Evolutionary conservation across 768 basidiomycete genomes (phyloP).

Genomic region (Suillus brevipes): DNA sequence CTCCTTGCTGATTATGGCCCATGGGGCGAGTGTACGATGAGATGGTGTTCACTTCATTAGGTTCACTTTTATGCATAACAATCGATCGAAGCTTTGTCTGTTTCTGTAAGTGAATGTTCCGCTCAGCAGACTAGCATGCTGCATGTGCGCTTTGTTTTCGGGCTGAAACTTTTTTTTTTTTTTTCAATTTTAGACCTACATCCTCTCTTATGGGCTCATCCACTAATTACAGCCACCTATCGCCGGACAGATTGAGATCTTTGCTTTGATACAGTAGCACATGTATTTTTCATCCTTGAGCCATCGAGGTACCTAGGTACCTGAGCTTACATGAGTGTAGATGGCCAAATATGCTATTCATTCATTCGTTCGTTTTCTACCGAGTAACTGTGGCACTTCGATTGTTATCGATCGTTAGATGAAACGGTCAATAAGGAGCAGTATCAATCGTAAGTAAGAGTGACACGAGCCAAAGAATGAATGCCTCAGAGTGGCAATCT

Average conservation of each 20-base stretch:
- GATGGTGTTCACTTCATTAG: not conserved
- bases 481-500: not conserved
- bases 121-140: not conserved
- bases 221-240: too few relatives aligned
- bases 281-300: too few relatives aligned
- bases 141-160: too few relatives aligned
- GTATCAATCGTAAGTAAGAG: not conserved
- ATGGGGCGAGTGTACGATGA: not conserved
- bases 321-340: not conserved
- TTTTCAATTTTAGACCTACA: too few relatives aligned
- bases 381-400: not conserved
- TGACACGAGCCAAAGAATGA: not conserved
- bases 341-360: not conserved
- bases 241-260: too few relatives aligned
- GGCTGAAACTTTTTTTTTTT: too few relatives aligned
- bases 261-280: too few relatives aligned
- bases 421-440: not conserved
- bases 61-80: not conserved
- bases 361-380: not conserved
- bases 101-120: not conserved
- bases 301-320: not conserved
- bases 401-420: not conserved
- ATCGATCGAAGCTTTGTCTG: not conserved
- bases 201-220: too few relatives aligned
- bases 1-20: not conserved